These are phyloP conservation scores for Hanseniaspora mollemarum DNA, from an alignment of 805 yeast species.

Conservation along the genomic window DNA sequence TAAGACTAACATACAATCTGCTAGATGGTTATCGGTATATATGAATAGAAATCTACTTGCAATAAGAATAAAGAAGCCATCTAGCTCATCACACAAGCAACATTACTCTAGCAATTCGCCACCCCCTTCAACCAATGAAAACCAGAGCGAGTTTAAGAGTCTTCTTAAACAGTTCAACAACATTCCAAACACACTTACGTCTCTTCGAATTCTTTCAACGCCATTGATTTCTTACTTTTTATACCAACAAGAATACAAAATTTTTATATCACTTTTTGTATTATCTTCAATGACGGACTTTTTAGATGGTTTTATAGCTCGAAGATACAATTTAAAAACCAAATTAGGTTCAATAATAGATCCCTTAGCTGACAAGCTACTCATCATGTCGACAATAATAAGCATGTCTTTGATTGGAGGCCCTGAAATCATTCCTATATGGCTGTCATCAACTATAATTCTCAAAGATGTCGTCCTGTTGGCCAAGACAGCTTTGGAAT, in stretches of 20 bases:
- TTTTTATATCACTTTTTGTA: slow-evolving; percentile 62
- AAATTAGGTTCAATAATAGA: slow-evolving; percentile 84
- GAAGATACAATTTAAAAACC: slow-evolving; percentile 63
- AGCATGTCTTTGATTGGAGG: slow-evolving; percentile 46
- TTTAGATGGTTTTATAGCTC: slow-evolving; percentile 83
- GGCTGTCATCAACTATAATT: slow-evolving; percentile 55
- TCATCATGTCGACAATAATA: slow-evolving; percentile 77
- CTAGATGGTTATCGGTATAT: no score
- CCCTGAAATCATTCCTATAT: slow-evolving; percentile 58
- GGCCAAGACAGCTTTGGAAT: slow-evolving; percentile 43
- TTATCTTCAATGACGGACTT: slow-evolving; percentile 87
- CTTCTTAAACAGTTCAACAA: slow-evolving; percentile 32
- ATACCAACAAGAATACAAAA: slow-evolving; percentile 46
- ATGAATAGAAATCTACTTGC: no score
- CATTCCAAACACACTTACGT: slow-evolving; percentile 74
- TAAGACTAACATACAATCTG: no score
- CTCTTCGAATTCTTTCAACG: slow-evolving; percentile 66
- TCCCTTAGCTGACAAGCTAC: slow-evolving; percentile 86
- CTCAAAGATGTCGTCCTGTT: slow-evolving; percentile 76
- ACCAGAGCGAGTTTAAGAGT: neutral
- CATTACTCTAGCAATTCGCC: no score
- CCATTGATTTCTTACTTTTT: slow-evolving; percentile 78
- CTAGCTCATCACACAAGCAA: no score
- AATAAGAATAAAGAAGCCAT: no score
- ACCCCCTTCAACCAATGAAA: no score